Conservation (phyloP, 768 basidiomycete species). For the Leccinum boreale region DNA sequence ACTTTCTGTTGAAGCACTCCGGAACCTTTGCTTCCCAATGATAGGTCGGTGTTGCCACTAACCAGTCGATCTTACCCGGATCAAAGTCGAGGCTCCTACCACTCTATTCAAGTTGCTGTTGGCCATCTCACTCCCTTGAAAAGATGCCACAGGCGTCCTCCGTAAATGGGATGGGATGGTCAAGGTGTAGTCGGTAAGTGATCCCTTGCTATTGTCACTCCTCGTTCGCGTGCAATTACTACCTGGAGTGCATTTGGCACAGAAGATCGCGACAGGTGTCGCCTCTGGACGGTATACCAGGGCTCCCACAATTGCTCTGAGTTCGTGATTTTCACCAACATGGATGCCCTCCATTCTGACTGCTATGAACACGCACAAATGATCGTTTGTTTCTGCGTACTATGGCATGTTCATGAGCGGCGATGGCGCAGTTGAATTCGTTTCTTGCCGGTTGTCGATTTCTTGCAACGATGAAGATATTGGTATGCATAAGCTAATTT, state of each 20-base stretch:
- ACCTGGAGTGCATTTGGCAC: neutral
- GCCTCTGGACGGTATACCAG: too few relatives aligned
- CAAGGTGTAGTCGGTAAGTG: too few relatives aligned
- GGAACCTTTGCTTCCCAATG: neutral
- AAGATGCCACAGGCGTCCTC: too few relatives aligned
- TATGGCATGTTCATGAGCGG: neutral
- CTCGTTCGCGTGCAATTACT: neutral
- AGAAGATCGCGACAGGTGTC: neutral
- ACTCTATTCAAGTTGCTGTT: too few relatives aligned
- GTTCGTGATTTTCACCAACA: neutral
- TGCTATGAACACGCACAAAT: neutral
- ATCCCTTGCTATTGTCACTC: neutral
- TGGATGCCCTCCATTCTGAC: neutral
- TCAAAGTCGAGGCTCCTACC: too few relatives aligned
- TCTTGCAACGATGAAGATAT: neutral
- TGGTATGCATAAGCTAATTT: neutral
- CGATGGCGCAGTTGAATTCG: neutral
- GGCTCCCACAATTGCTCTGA: neutral
- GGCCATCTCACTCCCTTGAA: too few relatives aligned
- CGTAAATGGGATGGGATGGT: too few relatives aligned
- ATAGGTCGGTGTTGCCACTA: neutral
- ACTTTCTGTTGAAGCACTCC: neutral
- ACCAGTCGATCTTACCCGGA: too few relatives aligned
- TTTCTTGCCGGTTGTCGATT: neutral
- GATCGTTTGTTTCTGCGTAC: neutral